Conservation (phyloP, 1,284 basidiomycete genomes). For the Cryptococcus depauperatus region DNA sequence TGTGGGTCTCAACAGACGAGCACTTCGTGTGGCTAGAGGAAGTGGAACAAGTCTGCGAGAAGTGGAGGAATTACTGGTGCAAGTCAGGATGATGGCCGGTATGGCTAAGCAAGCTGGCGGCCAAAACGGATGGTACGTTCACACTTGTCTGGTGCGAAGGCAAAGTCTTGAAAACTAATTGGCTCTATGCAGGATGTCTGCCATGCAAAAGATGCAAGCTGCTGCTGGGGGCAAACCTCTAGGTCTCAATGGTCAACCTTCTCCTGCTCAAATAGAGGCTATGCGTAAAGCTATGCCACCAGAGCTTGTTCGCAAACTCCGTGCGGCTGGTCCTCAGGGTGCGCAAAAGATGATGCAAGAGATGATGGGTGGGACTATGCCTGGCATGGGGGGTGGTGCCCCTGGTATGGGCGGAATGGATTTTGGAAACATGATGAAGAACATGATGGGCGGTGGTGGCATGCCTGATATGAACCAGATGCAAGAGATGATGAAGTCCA, state of each 20-base stretch:
- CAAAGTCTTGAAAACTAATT: no score
- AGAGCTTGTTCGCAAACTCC: constrained; percentile 74
- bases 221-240: constrained; percentile 75
- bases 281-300: constrained; percentile 87
- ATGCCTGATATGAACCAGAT: constrained; percentile 47
- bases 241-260: constrained; percentile 76
- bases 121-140: constrained; percentile 75
- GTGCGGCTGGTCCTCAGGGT: constrained; percentile 64
- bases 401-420: constrained; percentile 46
- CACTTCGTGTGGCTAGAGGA: constrained; percentile 80
- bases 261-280: constrained; percentile 81
- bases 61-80: constrained; percentile 90
- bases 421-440: constrained; percentile 53
- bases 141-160: background rate
- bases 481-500: constrained; percentile 68
- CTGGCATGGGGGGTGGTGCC: constrained; percentile 40
- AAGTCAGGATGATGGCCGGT: constrained; percentile 94
- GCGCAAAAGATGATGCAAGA: constrained; percentile 94
- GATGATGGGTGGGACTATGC: constrained; percentile 68
- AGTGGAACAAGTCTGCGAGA: constrained; percentile 95
- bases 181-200: constrained; percentile 58
- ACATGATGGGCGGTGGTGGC: constrained; percentile 39
- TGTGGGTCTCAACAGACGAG: constrained; percentile 71
- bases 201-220: constrained; percentile 83
- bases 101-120: constrained; percentile 97